Evolutionary conservation across 2,329 filamentous ascomycete genomes (phyloP).

Genomic region (Elsinoe perseae): DNA sequence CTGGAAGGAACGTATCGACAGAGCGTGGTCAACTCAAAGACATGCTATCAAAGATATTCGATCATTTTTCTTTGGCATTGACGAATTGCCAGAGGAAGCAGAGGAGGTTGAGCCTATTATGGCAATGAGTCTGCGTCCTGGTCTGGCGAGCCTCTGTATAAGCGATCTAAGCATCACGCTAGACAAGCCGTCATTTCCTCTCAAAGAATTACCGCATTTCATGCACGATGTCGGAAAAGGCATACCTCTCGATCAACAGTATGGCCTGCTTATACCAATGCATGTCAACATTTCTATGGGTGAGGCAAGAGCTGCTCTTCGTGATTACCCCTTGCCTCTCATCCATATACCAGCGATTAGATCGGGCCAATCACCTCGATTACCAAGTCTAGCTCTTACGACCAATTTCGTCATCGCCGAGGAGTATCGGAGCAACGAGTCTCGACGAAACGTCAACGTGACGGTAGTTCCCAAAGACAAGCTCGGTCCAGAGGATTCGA

Average conservation of each 20-base stretch:
- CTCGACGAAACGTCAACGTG: conserved; percentile 70
- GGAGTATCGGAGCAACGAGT: conserved; percentile 75
- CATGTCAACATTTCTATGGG: conserved; percentile 83
- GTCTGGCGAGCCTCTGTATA: conserved; percentile 70
- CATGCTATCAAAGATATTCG: conserved; percentile 72
- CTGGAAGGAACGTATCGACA: conserved; percentile 87
- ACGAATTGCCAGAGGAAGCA: conserved; percentile 71
- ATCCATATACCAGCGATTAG: conserved; percentile 82
- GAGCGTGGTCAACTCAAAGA: conserved; percentile 60
- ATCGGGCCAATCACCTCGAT: conserved; percentile 65
- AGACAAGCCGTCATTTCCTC: conserved; percentile 87
- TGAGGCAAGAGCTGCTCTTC: conserved; percentile 74
- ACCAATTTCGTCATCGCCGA: conserved; percentile 95
- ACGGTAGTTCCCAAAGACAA: conserved; percentile 70
- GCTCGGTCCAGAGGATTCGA: conserved; percentile 47
- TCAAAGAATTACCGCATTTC: conserved; percentile 74
- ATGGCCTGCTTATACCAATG: conserved; percentile 83
- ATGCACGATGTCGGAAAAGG: conserved; percentile 90
- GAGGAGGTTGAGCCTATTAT: conserved; percentile 80
- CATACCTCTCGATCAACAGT: conserved; percentile 85
- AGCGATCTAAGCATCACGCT: conserved; percentile 77
- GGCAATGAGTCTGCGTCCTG: conserved; percentile 74
- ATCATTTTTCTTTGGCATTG: conserved; percentile 70
- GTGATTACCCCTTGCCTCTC: conserved; percentile 89
- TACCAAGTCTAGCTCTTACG: conserved; percentile 74